Evolutionary conservation across 495 filamentous ascomycete genomes (phyloP), one percentile per base, ranked within the genome.

Genomic region (Trichoderma parareesei): DNA sequence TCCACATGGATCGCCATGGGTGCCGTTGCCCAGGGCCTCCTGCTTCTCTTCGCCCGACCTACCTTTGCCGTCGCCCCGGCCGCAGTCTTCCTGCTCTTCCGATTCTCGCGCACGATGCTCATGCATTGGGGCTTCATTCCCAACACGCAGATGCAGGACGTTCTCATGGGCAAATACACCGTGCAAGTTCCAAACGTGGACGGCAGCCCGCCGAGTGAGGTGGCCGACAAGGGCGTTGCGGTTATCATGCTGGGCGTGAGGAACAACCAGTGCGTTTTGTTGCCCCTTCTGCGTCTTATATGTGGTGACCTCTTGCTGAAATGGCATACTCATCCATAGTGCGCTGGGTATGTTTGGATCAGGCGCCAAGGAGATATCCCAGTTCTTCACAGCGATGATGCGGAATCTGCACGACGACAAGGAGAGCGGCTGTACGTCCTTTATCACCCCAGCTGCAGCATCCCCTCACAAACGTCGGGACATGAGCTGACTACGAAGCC

Each of bases 1-100:
- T 67, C 72, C 13, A 78, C 76, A 38, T 76, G 79, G 71, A 69
- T 84, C 33, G 65, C 74, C 18, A 38, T 82, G 7, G 81, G 79
- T n/a, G 81, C 76, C 27, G 37, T 76, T 37, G 62, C 68, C 8
- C 79, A 82, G 67, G 70, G 66, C n/a, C 7, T 74, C 6, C 59
- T 78, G 13, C 73, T 74, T 38, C 61, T 76, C 16, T 18, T 81
- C 71, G 65, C 80, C 70, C 75, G 77, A 0, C 65, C 64, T 38
- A 68, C 69, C 41, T 68, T 71, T 71, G 69, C 78, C 67, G 59
- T 77, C 64, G 18, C 81, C 64, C 71, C 66, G 44, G 44, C 72
- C 62, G 13, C 73, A 18, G 38, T 78, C 71, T 27, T 77, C 60
- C 7, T 80, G 69, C 41, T 73, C 41, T 64, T 74, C 70, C 49